Evolutionary conservation across 768 basidiomycete genomes (phyloP), one percentile per base, ranked within the genome.

Genomic region (Trametes coccinea): DNA sequence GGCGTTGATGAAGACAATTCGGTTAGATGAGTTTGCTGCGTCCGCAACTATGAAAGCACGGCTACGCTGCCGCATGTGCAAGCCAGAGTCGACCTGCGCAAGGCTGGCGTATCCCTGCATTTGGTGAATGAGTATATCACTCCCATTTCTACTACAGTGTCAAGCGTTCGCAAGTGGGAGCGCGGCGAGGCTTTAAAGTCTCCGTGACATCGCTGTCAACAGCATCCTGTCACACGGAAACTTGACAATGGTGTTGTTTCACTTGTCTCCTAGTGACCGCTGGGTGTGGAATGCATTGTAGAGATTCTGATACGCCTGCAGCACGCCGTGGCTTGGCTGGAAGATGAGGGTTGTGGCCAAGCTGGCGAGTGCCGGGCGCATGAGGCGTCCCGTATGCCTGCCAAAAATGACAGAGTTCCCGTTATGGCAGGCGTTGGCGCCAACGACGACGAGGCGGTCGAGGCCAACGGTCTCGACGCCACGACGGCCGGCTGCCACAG

Each of bases 21-120:
- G 81, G 65, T 88, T 83, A 40, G 79, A 72, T 2, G 87, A 74
- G 31, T 78, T 73, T 47, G 81, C 68, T 29, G 83, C 74, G 56
- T 89, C 87, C 44, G 87, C 89, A 16, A 92, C 74, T 61, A 92
- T 88, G 69, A 85, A 92, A 0, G 88, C 89, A 17, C 91, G 86
- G 67, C 85, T 87, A 55, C 87, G 83, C 71, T 92, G 84, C 14
- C 91, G 81, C 88, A 91, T 86, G 71, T 92, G 90, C 57, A 92
- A 75, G 7, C 90, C 90, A 0, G 84, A 87, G 68, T 87, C 88
- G 2, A 82, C 85, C 71, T 93, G 90, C 0, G 77, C 69, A 7
- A 86, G 68, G 2, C 75, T 78, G 3, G 88, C 89, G 71, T 90
- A 92, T 7, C 90, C 89, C 86, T 88, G 57, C 34, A 44, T 13